Evolutionary conservation across 2,329 filamentous ascomycete species (phyloP).

Genomic region (Diaporthe ampelina): DNA sequence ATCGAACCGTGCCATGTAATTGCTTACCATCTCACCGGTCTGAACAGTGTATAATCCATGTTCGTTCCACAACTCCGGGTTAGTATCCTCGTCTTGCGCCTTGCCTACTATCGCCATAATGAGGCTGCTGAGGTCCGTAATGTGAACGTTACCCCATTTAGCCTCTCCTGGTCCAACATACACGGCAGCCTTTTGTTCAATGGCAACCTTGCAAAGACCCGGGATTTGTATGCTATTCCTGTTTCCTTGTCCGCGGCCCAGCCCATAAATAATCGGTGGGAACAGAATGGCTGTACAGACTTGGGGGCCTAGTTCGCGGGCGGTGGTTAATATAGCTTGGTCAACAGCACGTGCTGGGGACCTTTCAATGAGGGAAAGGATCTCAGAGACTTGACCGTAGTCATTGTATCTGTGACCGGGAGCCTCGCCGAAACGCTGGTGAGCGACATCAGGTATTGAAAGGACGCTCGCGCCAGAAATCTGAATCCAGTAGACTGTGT

Average conservation of each 20-base stretch:
- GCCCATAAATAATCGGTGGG: background rate
- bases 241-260: background rate
- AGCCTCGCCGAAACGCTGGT: conserved; percentile 16
- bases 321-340: conserved; percentile 7
- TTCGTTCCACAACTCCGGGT: conserved; percentile 2
- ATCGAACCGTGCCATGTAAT: too few species aligned
- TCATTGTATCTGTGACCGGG: background rate
- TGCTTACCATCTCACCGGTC: background rate
- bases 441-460: background rate
- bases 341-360: background rate
- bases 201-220: conserved; percentile 7
- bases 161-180: background rate
- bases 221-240: background rate
- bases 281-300: conserved; percentile 3
- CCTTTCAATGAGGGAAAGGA: background rate
- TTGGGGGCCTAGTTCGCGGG: background rate
- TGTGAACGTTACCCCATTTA: conserved; percentile 5
- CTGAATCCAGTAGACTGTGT: background rate
- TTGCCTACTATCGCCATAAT: background rate
- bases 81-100: background rate
- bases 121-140: conserved; percentile 5
- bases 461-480: conserved; percentile 5
- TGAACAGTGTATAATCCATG: conserved; percentile 3
- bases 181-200: background rate
- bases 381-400: background rate